These are phyloP conservation scores for Penicillium macrosclerotiorum DNA, from an alignment of 495 filamentous ascomycete genomes.

Conservation along the genomic window DNA sequence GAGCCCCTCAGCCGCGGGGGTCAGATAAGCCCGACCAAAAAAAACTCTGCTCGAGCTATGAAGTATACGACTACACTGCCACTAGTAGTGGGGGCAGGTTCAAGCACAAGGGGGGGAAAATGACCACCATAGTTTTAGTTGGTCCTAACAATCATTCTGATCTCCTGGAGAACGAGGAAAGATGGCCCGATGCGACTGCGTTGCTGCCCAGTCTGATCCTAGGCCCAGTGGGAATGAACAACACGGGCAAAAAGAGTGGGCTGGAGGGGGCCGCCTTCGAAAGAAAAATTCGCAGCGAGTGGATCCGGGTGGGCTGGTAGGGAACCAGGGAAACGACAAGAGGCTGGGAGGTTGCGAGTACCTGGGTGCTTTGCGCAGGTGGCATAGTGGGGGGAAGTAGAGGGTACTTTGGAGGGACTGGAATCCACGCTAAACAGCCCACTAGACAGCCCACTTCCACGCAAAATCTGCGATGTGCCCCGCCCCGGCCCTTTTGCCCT, in stretches of 20 bases:
- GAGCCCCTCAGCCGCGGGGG: constrained; percentile 19
- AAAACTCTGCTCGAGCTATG: no score
- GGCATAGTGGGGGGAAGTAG: constrained; percentile 1
- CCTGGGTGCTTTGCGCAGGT: rapidly evolving
- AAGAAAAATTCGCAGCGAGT: constrained; percentile 31
- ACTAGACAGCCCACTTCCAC: constrained; percentile 19
- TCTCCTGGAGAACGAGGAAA: neutral
- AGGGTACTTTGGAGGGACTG: neutral
- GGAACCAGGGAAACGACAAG: constrained; percentile 34
- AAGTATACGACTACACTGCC: no score
- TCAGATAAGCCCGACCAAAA: neutral
- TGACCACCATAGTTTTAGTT: constrained; percentile 19
- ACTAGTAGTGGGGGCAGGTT: no score
- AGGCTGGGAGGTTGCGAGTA: constrained; percentile 3
- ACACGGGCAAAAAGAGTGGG: constrained; percentile 15
- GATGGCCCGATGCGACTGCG: constrained; percentile 34
- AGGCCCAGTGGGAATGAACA: constrained; percentile 6
- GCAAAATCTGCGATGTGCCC: constrained; percentile 39
- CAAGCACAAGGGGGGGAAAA: constrained; percentile 1
- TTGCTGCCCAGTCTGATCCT: constrained; percentile 45
- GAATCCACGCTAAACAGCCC: constrained; percentile 11
- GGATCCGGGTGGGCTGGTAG: constrained; percentile 11
- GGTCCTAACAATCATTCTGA: constrained; percentile 10
- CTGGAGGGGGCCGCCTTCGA: constrained; percentile 14
- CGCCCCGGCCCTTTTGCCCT: no score